Evolutionary conservation across 495 filamentous ascomycete genomes (phyloP), one percentile per base, ranked within the genome.

Genomic region (Tuber melanosporum): DNA sequence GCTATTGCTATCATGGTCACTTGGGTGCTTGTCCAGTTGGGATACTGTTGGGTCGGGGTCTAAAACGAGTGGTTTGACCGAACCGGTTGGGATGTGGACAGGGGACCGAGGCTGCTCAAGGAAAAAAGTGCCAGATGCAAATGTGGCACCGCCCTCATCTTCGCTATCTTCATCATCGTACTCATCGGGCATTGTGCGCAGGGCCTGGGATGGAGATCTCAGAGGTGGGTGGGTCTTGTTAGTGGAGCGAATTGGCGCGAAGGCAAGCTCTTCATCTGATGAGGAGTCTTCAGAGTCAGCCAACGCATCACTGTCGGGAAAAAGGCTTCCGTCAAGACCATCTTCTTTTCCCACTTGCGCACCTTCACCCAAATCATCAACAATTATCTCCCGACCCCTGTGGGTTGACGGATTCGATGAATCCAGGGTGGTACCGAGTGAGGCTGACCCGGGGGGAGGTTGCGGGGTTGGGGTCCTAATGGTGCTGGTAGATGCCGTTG

Each of bases 1-100:
- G 46, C 71, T 78, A 41, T 81, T 32, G 88, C 85, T 22, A 93
- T 87, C 74, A 8, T 2, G n/a, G 19, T 77, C 91, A 88, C 44
- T 88, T 88, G 74, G 76, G 66, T 45, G 75, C n/a, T n/a, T 71
- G 20, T 76, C 75, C 2, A 80, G 71, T n/a, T 80, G 75, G 39
- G 73, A 47, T 71, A 82, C 84, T 36, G 76, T 66, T 45, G 71
- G 73, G 41, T 43, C 73, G 12, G 62, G 26, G 44, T 47, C 70
- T 42, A 69, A 46, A 26, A 79, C 78, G 10, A 84, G 80, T 1
- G 86, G 82, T 73, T 79, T 77, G 41, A 22, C 36, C 15, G 47
- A 46, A 17, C 36, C 44, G 73, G 46, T 36, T 52, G 26, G 73
- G 62, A 70, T 46, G 26, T 47, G 39, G 62, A 20, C n/a, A 57